Base-by-base conservation (phyloP, 2,329 filamentous ascomycete species). In the Venturiaceae sp. region DNA sequence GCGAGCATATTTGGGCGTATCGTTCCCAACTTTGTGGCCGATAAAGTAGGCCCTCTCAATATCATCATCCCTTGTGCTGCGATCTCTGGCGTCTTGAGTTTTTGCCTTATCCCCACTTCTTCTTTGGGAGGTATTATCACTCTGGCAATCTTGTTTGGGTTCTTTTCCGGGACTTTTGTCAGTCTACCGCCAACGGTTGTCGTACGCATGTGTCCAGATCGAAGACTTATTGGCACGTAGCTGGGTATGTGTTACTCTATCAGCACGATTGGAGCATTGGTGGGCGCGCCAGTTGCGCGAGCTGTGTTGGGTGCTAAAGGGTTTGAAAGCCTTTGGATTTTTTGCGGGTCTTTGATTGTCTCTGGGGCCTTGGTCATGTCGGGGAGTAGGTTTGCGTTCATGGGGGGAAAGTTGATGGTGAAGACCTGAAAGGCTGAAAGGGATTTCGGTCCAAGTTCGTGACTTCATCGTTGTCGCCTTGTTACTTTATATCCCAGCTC, bases 221-320 rank as follows among this genome's bases (percentile, higher is more conserved):
- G 75, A 14, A 70, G 71, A 5, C 69, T 77, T 61, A 76, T 80
- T 52, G 77, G 77, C 0, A 79, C 77, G n/a, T 68, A 80, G 3
- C 70, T 83, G 63, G 81, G 81, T 0, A 81, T 82, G 77, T 72
- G 75, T 9, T 84, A 83, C 63, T 74, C 74, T 1, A 66, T 77
- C 39, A 73, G 74, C 2, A 74, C 75, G 0, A 68, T 83, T 8
- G 82, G 80, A 0, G 61, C 83, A 53, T 63, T 84, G 60, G 72
- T 82, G 6, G 81, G 81, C 2, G 81, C 80, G 3, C 81, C 81
- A 0, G 81, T 83, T 57, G 77, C 77, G 2, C 82, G 82, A 21
- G 77, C 77, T 16, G 81, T 84, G 32, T 61, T 82, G 59, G 71
- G 72, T 55, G 63, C 66, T 5, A 74, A 74, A 14, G 72, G 76